Conservation (phyloP, 108 stramenopile genomes). For the Cyclotella baltica region DNA sequence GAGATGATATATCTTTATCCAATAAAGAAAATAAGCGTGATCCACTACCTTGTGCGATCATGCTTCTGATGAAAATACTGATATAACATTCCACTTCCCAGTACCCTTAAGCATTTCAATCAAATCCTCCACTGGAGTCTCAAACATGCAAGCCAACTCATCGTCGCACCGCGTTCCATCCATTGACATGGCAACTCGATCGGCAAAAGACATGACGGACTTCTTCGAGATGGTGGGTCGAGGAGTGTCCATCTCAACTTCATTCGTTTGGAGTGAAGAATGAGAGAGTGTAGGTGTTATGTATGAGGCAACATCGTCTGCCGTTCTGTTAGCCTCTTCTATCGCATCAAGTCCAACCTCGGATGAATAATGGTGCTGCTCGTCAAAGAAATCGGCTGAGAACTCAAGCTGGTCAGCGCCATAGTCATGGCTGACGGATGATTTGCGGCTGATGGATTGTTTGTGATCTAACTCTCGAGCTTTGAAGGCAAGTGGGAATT, state of each 20-base stretch:
- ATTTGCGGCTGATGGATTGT: background rate
- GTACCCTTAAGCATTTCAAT: conserved; percentile 53
- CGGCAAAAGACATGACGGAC: conserved; percentile 29
- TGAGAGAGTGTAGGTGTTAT: conserved; percentile 16
- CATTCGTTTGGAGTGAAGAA: conserved; percentile 5
- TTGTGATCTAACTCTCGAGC: background rate
- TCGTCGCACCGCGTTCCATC: conserved; percentile 85
- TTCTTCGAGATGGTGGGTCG: background rate
- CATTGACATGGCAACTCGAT: conserved; percentile 63
- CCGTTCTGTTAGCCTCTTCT: background rate
- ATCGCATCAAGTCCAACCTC: background rate
- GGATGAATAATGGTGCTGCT: background rate
- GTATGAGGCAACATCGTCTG: conserved; percentile 23
- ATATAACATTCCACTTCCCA: conserved; percentile 53
- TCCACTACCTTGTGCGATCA: too few species aligned
- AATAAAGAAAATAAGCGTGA: too few species aligned
- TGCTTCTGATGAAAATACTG: conserved; percentile 32
- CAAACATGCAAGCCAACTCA: conserved; percentile 78
- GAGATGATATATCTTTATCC: too few species aligned
- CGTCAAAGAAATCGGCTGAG: conserved; percentile 14
- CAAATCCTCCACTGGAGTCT: conserved; percentile 67
- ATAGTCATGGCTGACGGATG: conserved; percentile 44
- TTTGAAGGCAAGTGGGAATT: conserved; percentile 69
- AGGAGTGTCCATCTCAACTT: conserved; percentile 26
- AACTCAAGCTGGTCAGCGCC: conserved; percentile 23